Evolutionary conservation across 73 alveolate species (phyloP).

Genomic region (Halteria grandinella): DNA sequence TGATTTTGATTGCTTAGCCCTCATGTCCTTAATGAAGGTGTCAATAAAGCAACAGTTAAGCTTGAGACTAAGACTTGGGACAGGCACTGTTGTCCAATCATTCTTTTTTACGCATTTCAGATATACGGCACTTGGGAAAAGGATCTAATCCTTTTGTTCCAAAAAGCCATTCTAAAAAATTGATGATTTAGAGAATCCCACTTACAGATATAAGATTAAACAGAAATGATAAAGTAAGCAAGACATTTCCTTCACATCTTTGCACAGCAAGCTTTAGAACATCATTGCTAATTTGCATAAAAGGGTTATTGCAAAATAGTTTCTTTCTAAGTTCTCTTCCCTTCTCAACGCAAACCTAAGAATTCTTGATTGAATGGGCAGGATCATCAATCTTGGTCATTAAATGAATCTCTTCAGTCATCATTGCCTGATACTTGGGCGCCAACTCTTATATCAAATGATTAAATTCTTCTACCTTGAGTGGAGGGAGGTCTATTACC

Average conservation of each 20-base stretch:
- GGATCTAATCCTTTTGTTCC: slow-evolving; percentile 2
- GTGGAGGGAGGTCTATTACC: slow-evolving; percentile 49
- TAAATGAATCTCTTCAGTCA: slow-evolving; percentile 49
- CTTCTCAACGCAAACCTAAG: slow-evolving; percentile 30
- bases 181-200: not conserved
- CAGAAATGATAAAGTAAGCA: slow-evolving; percentile 51
- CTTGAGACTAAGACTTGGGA: slow-evolving; percentile 43
- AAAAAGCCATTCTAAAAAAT: slow-evolving; percentile 40
- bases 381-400: slow-evolving; percentile 57
- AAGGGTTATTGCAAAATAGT: slow-evolving; percentile 35
- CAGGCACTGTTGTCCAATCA: slow-evolving; percentile 68
- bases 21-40: slow-evolving; percentile 36
- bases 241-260: slow-evolving; percentile 69
- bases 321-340: slow-evolving; percentile 24
- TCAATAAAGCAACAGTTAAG: slow-evolving; percentile 55
- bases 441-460: slow-evolving; percentile 25
- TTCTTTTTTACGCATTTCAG: slow-evolving; percentile 32
- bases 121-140: slow-evolving; percentile 19
- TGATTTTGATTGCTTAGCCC: slow-evolving; percentile 26
- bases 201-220: slow-evolving; percentile 48
- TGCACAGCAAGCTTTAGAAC: slow-evolving; percentile 38
- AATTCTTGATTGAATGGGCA: slow-evolving; percentile 27
- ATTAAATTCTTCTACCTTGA: slow-evolving; percentile 50
- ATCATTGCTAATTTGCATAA: slow-evolving; percentile 27
- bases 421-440: slow-evolving; percentile 1